A percentile compares a stretch with the other conserved stretches of the same genome.
phyloP scores from a whole-genome alignment of 177 flowering plant genomes.

The Tripterygium wilfordii region DNA sequence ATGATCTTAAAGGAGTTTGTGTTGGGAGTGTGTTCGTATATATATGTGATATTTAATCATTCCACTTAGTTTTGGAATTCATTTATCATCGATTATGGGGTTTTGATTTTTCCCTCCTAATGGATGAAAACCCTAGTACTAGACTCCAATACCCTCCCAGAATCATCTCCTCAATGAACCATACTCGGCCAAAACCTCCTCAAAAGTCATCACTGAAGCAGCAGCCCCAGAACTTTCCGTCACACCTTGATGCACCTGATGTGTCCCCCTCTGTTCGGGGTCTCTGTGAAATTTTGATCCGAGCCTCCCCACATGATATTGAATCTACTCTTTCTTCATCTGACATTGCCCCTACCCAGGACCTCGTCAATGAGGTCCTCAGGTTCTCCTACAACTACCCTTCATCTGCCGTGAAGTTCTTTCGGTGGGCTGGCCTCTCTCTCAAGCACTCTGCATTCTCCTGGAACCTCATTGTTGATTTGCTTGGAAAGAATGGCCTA shows the following conservation, averaged over 20 bases:
- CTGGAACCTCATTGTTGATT: slow-evolving; percentile 80
- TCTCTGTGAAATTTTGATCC: slow-evolving; percentile 35
- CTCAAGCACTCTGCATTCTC: slow-evolving; percentile 29
- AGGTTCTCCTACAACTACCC: slow-evolving; percentile 46
- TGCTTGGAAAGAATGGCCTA: slow-evolving; percentile 58
- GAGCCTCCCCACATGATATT: slow-evolving; percentile 24
- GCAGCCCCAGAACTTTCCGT: too few species aligned
- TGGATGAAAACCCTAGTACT: too few species aligned
- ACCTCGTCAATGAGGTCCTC: slow-evolving; percentile 50
- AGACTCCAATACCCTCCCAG: too few species aligned
- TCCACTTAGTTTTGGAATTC: too few species aligned
- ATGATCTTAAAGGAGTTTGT: too few species aligned
- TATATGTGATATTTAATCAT: too few species aligned
- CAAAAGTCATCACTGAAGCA: too few species aligned
- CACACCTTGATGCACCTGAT: slow-evolving; percentile 1
- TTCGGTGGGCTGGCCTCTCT: slow-evolving; percentile 53
- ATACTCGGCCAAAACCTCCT: too few species aligned
- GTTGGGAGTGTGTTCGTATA: too few species aligned
- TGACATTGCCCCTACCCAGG: slow-evolving; percentile 31
- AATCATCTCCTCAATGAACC: too few species aligned
- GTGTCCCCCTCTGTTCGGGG: slow-evolving; percentile 23
- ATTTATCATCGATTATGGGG: too few species aligned
- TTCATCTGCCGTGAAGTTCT: slow-evolving; percentile 56
- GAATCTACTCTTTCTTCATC: slow-evolving; percentile 36
- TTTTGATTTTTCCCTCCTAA: too few species aligned